These are phyloP conservation scores for Xylaria sp. DNA, from an alignment of 2,329 filamentous ascomycete genomes.

Conservation along the genomic window DNA sequence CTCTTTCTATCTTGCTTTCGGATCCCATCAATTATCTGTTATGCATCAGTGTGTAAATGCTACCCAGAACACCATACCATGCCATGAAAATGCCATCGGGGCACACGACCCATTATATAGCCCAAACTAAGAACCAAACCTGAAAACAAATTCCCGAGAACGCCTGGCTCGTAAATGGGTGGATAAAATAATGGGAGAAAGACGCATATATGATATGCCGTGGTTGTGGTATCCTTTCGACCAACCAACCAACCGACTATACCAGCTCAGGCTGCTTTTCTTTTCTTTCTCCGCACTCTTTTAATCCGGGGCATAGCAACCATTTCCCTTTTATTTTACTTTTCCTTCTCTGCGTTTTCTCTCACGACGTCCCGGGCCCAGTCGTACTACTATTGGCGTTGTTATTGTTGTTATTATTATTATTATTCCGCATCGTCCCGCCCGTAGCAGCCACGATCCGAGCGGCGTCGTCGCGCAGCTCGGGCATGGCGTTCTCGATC, in stretches of 20 bases:
- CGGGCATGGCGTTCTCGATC: slow-evolving; percentile 68
- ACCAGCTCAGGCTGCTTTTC: neutral
- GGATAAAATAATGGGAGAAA: neutral
- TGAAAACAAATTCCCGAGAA: neutral
- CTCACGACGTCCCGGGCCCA: slow-evolving; percentile 11
- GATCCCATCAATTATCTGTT: neutral
- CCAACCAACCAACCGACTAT: neutral
- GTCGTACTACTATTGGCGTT: neutral
- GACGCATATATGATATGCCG: neutral
- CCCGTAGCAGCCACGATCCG: slow-evolving; percentile 62
- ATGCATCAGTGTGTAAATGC: slow-evolving; percentile 13
- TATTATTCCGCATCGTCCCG: neutral
- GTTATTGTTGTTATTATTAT: neutral
- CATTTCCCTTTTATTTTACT: neutral
- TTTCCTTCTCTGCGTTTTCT: neutral
- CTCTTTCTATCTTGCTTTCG: neutral
- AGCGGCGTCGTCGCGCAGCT: slow-evolving; percentile 65
- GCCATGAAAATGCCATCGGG: slow-evolving; percentile 7
- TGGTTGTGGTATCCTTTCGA: neutral
- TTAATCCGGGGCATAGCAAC: neutral
- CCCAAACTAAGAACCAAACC: neutral
- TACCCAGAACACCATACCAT: slow-evolving; percentile 23
- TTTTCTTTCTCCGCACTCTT: neutral
- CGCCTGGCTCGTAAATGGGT: neutral
- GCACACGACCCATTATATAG: neutral